phyloP scores from a whole-genome alignment of 257 asterid genomes.

The Verbascum thapsus region DNA sequence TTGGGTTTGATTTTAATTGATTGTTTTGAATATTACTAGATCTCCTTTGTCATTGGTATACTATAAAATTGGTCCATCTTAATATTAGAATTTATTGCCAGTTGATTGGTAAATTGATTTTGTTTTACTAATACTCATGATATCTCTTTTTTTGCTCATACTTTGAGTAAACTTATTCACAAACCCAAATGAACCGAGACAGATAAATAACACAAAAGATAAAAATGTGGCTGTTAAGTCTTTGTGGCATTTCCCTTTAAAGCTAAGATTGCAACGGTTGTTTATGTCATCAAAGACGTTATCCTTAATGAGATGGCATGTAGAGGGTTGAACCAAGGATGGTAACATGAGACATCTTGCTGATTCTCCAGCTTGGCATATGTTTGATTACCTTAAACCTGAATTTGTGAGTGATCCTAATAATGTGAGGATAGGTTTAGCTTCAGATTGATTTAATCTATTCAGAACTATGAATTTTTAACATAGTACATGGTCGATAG shows the following conservation, averaged over 20 bases:
- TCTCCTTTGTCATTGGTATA: no score
- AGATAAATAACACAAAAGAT: not conserved
- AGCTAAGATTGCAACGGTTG: not conserved
- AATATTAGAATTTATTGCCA: no score
- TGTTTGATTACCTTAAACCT: not conserved
- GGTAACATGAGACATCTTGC: constrained; percentile 20
- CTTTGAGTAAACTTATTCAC: no score
- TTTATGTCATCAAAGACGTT: not conserved
- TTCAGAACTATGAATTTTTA: constrained; percentile 20
- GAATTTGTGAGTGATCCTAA: constrained; percentile 22
- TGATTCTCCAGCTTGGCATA: constrained; percentile 8
- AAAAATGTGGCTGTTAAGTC: not conserved
- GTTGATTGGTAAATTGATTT: not conserved
- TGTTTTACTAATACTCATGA: no score
- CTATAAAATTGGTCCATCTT: no score
- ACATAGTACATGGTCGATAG: constrained; percentile 26
- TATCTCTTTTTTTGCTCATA: no score
- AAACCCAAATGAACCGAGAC: not conserved
- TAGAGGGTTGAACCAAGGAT: not conserved
- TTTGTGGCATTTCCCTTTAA: constrained; percentile 10
- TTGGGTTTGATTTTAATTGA: no score
- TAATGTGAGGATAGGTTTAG: constrained; percentile 27
- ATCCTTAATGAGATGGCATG: constrained; percentile 14
- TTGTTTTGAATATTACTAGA: no score
- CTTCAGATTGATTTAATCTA: constrained; percentile 24